Conservation (phyloP, 2,329 filamentous ascomycete species). For the Helminthosporium solani region DNA sequence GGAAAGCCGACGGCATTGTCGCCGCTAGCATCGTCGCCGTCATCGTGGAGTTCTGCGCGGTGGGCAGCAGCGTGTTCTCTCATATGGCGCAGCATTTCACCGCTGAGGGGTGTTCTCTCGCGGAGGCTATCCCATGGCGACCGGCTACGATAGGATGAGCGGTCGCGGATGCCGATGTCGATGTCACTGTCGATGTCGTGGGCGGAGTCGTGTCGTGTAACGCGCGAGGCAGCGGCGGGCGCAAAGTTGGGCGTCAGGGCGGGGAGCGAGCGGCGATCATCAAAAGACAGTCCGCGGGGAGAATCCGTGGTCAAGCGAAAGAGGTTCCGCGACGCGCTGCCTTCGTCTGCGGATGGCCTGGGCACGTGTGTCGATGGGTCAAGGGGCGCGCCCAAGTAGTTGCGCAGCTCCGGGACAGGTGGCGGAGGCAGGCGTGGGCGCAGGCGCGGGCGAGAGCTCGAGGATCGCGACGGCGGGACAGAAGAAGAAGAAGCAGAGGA, state of each 20-base stretch:
- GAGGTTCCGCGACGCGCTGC: conserved; percentile 10
- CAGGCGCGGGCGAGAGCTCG: conserved; percentile 19
- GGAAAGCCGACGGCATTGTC: conserved; percentile 34
- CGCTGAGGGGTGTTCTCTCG: background rate
- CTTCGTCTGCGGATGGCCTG: conserved; percentile 4
- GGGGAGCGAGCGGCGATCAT: conserved; percentile 23
- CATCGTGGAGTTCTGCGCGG: conserved; percentile 12
- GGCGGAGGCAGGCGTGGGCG: conserved; percentile 31
- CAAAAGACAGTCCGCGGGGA: conserved; percentile 10
- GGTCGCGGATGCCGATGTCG: conserved; percentile 1
- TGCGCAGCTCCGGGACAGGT: conserved; percentile 36
- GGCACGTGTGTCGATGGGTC: conserved; percentile 17
- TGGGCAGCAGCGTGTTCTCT: background rate
- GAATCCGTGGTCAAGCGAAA: conserved; percentile 12
- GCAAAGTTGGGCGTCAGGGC: conserved; percentile 40
- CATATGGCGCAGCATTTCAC: background rate
- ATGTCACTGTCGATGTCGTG: conserved; percentile 1
- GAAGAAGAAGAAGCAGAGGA: no score
- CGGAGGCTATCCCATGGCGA: conserved; percentile 7
- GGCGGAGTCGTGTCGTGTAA: conserved; percentile 6
- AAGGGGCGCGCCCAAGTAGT: conserved; percentile 17
- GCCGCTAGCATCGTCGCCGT: conserved; percentile 24
- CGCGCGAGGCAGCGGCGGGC: conserved; percentile 26
- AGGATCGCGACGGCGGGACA: conserved; percentile 10
- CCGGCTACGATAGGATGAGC: conserved; percentile 7